Percentiles rank a stretch among this genome's conserved stretches.
phyloP scores from a whole-genome alignment of 2,329 filamentous ascomycete species.

The Ploettnerulaceae sp. region DNA sequence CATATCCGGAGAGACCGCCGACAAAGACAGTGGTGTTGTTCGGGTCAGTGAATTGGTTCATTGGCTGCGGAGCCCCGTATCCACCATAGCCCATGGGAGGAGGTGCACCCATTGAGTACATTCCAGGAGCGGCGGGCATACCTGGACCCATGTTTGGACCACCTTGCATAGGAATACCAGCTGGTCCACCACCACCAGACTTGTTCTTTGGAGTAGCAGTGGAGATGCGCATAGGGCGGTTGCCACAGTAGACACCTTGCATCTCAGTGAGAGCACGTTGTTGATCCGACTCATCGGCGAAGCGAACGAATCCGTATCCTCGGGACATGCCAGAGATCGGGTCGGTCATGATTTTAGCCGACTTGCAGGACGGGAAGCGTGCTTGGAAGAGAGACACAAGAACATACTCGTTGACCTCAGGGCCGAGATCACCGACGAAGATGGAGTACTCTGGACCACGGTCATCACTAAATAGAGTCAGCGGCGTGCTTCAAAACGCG shows the following conservation, averaged over 20 bases:
- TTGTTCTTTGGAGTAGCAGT: slow-evolving; percentile 97
- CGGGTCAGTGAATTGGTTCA: slow-evolving; percentile 99
- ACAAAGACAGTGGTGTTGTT: slow-evolving; percentile 99
- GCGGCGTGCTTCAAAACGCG: slow-evolving; percentile 12
- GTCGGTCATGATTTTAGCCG: slow-evolving; percentile 99
- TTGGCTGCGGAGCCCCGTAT: slow-evolving; percentile 67
- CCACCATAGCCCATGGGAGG: slow-evolving; percentile 56
- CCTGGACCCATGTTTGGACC: slow-evolving; percentile 43
- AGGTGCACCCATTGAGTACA: slow-evolving; percentile 60
- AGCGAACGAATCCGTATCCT: slow-evolving; percentile 96
- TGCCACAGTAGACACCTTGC: slow-evolving; percentile 99
- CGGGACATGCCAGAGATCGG: slow-evolving; percentile 96
- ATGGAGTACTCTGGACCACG: slow-evolving; percentile 95
- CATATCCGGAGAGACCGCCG: slow-evolving; percentile 92
- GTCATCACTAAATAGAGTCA: slow-evolving; percentile 65
- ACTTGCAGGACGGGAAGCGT: slow-evolving; percentile 96
- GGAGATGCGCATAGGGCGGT: slow-evolving; percentile 96
- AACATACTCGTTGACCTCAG: slow-evolving; percentile 98
- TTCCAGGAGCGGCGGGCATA: slow-evolving; percentile 43
- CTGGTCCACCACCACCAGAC: slow-evolving; percentile 48
- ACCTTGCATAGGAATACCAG: slow-evolving; percentile 43
- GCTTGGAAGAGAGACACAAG: slow-evolving; percentile 95
- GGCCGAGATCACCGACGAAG: slow-evolving; percentile 95
- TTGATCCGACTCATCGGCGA: slow-evolving; percentile 92
- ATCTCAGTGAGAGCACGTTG: slow-evolving; percentile 95